These are phyloP conservation scores for Truncatella angustata DNA, from an alignment of 2,329 filamentous ascomycete genomes.

Conservation along the genomic window DNA sequence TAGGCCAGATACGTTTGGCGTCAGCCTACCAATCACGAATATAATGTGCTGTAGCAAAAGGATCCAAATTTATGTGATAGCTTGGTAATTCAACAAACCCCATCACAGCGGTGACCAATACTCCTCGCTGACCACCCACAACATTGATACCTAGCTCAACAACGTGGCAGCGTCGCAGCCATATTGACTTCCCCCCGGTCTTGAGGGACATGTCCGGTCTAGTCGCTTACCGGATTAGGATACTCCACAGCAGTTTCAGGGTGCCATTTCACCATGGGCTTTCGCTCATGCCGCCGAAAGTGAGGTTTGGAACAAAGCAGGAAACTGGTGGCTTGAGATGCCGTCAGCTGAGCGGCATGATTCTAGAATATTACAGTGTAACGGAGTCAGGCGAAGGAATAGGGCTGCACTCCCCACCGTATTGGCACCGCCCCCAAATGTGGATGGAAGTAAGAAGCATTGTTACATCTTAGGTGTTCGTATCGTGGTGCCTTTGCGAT, in stretches of 20 bases:
- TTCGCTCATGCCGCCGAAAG: too few species aligned
- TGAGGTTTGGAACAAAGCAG: neutral
- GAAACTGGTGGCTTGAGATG: neutral
- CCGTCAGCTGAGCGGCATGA: neutral
- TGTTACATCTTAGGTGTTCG: slow-evolving; percentile 3
- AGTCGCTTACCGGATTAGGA: neutral
- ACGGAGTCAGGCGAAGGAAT: too few species aligned
- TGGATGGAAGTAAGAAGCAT: neutral
- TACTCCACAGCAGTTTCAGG: too few species aligned
- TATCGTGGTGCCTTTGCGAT: too few species aligned
- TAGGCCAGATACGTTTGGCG: too few species aligned
- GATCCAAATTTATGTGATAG: too few species aligned
- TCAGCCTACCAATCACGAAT: too few species aligned
- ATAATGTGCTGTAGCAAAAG: too few species aligned
- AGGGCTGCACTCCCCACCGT: neutral
- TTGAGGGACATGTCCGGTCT: neutral
- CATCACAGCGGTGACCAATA: neutral
- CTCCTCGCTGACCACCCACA: neutral
- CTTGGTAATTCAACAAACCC: neutral
- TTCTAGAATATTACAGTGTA: neutral
- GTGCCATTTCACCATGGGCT: too few species aligned
- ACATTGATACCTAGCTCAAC: neutral
- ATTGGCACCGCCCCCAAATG: neutral
- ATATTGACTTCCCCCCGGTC: neutral
- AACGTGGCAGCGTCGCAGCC: neutral